Evolutionary conservation across 805 yeast species (phyloP).

Genomic region (Schwanniomyces occidentalis): DNA sequence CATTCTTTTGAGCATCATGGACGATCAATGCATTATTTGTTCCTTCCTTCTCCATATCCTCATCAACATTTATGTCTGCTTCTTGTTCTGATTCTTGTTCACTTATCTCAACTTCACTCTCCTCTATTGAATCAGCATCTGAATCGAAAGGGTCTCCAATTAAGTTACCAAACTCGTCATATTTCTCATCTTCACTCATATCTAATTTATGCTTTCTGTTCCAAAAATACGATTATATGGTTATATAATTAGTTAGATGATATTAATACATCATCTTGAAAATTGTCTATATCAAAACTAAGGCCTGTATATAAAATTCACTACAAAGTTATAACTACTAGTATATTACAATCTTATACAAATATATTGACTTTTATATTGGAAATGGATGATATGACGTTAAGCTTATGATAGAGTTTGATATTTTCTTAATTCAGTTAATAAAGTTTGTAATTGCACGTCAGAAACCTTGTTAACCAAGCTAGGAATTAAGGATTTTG

Average conservation of each 20-base stretch:
- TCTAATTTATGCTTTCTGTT: too few species aligned
- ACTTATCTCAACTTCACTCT: conserved; percentile 4
- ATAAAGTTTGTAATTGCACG: conserved; percentile 79
- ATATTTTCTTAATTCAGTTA: conserved; percentile 78
- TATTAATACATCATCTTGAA: not conserved
- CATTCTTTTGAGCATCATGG: conserved; percentile 11
- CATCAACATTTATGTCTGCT: conserved; percentile 7
- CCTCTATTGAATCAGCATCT: conserved; percentile 38
- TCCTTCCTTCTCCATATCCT: conserved; percentile 12
- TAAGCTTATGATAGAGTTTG: conserved; percentile 39
- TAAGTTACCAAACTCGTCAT: conserved; percentile 81
- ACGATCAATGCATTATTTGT: conserved; percentile 11
- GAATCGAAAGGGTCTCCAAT: conserved; percentile 54
- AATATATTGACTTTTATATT: too few species aligned
- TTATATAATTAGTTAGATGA: not conserved
- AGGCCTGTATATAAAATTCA: not conserved
- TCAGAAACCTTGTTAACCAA: conserved; percentile 78
- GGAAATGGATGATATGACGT: too few species aligned
- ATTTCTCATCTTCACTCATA: conserved; percentile 63
- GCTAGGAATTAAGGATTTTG: conserved; percentile 90
- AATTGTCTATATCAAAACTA: not conserved
- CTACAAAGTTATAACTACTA: too few species aligned
- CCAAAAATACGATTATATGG: not conserved
- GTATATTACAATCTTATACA: too few species aligned
- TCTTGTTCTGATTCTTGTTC: conserved; percentile 1